Base-by-base conservation (phyloP, 768 basidiomycete genomes). In the Russula griseocarnosa region DNA sequence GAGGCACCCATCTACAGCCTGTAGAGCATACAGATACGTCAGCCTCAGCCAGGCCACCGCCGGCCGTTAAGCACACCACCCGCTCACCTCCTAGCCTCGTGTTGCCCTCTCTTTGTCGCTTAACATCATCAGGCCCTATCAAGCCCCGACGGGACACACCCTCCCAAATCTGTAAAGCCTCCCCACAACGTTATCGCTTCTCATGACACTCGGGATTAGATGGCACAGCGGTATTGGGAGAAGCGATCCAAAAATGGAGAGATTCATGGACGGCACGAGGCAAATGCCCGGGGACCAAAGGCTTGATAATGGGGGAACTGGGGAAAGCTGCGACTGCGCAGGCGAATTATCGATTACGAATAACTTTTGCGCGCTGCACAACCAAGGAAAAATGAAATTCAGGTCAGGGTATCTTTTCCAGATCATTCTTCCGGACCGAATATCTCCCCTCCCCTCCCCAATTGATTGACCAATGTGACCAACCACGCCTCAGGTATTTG, bases 211-310 rank as follows among this genome's bases (percentile, higher is more conserved):
- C 60, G 60, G 60, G 46, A 36, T 61, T 59, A 54, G 52, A 59
- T 32, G 62, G 56, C 40, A 52, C 28, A 46, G 42, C 42, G 34
- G 16, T n/a, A 22, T 42, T 42, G 57, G 9, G 30, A 53, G 59
- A 61, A 54, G 30, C 30, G 1, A 46, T 10, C 59, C 60, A 34
- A 54, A 61, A 36, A 54, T 44, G 32, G 60, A 22, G 30, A 32
- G 9, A 32, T 38, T 24, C 49, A 38, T 11, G 30, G 7, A 61
- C 5, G 34, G 42, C 63, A 65, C 54, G 63, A 65, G 63, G 63
- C 54, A 24, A 5, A 40, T 34, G 28, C 47, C 10, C 61, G 46
- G 40, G 32, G 5, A 26, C 30, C 14, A 9, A 9, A 30, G 36
- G 10, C n/a, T n/a, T 49, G 50, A 40, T n/a, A 44, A 59, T 51